Percentiles rank a stretch among this genome's conserved stretches.
Conservation (phyloP, 805 yeast genomes). For the Pichia deserticola region DNA sequence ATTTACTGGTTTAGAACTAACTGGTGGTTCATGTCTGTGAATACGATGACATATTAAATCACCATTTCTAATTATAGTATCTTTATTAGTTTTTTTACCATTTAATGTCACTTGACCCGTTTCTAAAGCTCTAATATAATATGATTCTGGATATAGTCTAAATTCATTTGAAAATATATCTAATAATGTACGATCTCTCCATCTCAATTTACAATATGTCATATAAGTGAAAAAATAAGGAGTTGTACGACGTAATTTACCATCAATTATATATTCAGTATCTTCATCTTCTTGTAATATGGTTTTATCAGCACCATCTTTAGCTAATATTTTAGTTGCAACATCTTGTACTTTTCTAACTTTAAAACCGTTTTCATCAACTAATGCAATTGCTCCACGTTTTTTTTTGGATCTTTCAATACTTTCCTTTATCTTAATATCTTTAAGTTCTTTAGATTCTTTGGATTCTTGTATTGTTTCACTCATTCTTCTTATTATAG, state of each 20-base stretch:
- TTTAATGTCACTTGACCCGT: conserved; percentile 74
- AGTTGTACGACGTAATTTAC: conserved; percentile 58
- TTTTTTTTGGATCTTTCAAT: neutral
- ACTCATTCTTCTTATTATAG: neutral
- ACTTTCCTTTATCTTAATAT: neutral
- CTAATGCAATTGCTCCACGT: conserved; percentile 6
- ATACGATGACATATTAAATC: conserved; percentile 71
- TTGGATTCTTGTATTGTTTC: neutral
- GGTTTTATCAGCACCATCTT: conserved; percentile 28
- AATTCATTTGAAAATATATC: conserved; percentile 84
- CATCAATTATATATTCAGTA: conserved; percentile 48
- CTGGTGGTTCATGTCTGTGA: conserved; percentile 90
- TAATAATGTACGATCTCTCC: conserved; percentile 77
- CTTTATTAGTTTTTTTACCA: conserved; percentile 52
- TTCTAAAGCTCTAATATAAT: conserved; percentile 48
- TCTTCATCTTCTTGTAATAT: conserved; percentile 53
- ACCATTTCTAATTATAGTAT: conserved; percentile 68
- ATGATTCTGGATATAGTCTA: conserved; percentile 63
- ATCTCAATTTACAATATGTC: conserved; percentile 84
- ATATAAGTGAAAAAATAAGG: conserved; percentile 88
- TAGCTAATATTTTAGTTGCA: conserved; percentile 35
- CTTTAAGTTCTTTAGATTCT: neutral
- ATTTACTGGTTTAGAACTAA: conserved; percentile 49
- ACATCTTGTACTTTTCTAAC: conserved; percentile 38
- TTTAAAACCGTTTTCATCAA: conserved; percentile 43